Evolutionary conservation across 805 yeast species (phyloP).

Genomic region (Wickerhamomyces pijperi): DNA sequence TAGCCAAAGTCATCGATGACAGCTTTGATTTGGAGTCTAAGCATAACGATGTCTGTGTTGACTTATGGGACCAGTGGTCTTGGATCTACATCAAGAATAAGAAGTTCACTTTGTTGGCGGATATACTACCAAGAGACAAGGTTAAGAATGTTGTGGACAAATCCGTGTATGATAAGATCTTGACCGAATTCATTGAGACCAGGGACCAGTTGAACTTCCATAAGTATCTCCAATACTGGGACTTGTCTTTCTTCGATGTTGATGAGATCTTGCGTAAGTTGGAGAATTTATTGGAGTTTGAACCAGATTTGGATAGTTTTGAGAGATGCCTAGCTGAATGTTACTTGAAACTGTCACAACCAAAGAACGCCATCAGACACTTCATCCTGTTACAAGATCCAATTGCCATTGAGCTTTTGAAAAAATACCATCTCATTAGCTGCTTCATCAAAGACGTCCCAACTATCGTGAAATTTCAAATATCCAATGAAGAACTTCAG

Average conservation of each 20-base stretch:
- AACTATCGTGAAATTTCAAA: slow-evolving; percentile 32
- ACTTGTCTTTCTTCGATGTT: slow-evolving; percentile 37
- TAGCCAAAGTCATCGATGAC: slow-evolving; percentile 28
- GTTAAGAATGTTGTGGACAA: slow-evolving; percentile 20
- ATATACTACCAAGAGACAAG: slow-evolving; percentile 38
- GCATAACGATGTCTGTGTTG: slow-evolving; percentile 15
- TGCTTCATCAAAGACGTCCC: slow-evolving; percentile 40
- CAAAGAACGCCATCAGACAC: slow-evolving; percentile 53
- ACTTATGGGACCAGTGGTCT: slow-evolving; percentile 61
- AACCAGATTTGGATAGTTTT: slow-evolving; percentile 20
- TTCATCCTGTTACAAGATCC: slow-evolving; percentile 45
- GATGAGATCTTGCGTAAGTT: slow-evolving; percentile 26
- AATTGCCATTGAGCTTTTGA: slow-evolving; percentile 43
- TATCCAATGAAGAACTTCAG: slow-evolving; percentile 26
- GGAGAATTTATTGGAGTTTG: slow-evolving; percentile 31
- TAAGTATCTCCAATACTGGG: slow-evolving; percentile 45
- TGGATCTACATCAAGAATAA: slow-evolving; percentile 36
- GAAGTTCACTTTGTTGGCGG: slow-evolving; percentile 35
- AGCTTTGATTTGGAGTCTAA: slow-evolving; percentile 6
- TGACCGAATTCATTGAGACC: slow-evolving; percentile 19
- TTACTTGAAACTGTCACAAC: slow-evolving; percentile 47
- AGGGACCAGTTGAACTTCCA: slow-evolving; percentile 23
- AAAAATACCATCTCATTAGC: slow-evolving; percentile 50
- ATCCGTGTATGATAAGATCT: slow-evolving; percentile 32
- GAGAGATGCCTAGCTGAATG: slow-evolving; percentile 38